Evolutionary conservation across 2,329 filamentous ascomycete species (phyloP).

Genomic region (Penicillium paneum): DNA sequence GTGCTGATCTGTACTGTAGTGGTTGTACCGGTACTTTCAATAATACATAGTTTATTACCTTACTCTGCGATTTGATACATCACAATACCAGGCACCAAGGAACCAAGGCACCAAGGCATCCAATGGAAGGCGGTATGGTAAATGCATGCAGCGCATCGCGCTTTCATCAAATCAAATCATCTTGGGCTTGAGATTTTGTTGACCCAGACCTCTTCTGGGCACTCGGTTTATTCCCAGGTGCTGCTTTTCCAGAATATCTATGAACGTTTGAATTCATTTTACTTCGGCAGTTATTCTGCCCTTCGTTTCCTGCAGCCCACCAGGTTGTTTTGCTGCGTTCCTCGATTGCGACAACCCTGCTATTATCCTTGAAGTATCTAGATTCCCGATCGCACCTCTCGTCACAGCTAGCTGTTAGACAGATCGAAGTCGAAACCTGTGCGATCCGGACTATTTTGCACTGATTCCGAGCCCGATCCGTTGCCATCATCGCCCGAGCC

Average conservation of each 20-base stretch:
- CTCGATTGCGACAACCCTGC: slow-evolving; percentile 11
- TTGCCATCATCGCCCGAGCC: not conserved
- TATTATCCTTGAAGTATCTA: not conserved
- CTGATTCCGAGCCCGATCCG: not conserved
- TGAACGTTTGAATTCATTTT: not conserved
- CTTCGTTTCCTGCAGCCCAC: not conserved
- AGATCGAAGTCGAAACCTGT: not conserved
- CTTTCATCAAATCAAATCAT: slow-evolving; percentile 17
- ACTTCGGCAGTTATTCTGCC: not conserved
- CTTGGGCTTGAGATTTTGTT: slow-evolving; percentile 8
- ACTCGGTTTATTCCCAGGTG: not conserved
- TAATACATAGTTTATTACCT: not conserved
- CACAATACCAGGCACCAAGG: slow-evolving; percentile 18
- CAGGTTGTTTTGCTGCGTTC: not conserved
- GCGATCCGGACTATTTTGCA: not conserved
- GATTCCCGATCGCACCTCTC: not conserved
- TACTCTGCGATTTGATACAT: not conserved
- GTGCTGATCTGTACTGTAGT: not conserved
- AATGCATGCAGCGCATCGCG: slow-evolving; percentile 20
- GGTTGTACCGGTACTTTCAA: not conserved
- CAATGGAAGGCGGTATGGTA: slow-evolving; percentile 3
- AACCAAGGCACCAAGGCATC: slow-evolving; percentile 17
- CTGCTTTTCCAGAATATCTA: not conserved
- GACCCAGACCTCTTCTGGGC: not conserved
- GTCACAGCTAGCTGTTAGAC: not conserved